Evolutionary conservation across 768 basidiomycete species (phyloP).

Genomic region (Polyporus arcularius): DNA sequence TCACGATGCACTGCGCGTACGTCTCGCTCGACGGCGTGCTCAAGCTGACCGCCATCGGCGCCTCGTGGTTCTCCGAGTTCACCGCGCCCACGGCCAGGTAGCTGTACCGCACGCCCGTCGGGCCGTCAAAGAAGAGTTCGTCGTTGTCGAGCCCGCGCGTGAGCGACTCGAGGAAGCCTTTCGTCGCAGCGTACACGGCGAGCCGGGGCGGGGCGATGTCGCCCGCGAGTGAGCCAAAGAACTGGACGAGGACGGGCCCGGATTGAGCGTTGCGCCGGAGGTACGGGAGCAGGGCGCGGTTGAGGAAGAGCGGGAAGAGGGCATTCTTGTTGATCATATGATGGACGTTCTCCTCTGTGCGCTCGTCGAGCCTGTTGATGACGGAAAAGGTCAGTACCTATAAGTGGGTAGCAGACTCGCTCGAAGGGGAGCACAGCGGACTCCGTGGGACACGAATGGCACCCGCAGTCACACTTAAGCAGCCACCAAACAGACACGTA

Average conservation of each 20-base stretch:
- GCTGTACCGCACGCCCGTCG: conserved; percentile 24
- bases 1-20: conserved; percentile 24
- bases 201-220: conserved; percentile 26
- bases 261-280: conserved; percentile 23
- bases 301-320: conserved; percentile 29
- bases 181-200: conserved; percentile 24
- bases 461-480: too few species aligned
- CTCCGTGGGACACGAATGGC: too few species aligned
- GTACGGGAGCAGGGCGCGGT: conserved; percentile 29
- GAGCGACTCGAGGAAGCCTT: conserved; percentile 27
- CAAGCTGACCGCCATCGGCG: conserved; percentile 7
- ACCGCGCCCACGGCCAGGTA: conserved; percentile 28
- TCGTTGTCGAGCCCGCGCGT: conserved; percentile 24
- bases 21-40: conserved; percentile 17
- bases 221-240: conserved; percentile 26
- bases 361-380: conserved; percentile 24
- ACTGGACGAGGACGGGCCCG: conserved; percentile 27
- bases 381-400: not conserved
- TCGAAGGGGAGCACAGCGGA: not conserved
- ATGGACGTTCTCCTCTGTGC: conserved; percentile 19
- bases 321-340: conserved; percentile 21
- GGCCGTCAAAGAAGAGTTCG: conserved; percentile 21
- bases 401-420: not conserved
- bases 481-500: too few species aligned
- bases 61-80: conserved; percentile 10